Evolutionary conservation across 345 rosid genomes (phyloP).

Genomic region (Syzygium oleosum): DNA sequence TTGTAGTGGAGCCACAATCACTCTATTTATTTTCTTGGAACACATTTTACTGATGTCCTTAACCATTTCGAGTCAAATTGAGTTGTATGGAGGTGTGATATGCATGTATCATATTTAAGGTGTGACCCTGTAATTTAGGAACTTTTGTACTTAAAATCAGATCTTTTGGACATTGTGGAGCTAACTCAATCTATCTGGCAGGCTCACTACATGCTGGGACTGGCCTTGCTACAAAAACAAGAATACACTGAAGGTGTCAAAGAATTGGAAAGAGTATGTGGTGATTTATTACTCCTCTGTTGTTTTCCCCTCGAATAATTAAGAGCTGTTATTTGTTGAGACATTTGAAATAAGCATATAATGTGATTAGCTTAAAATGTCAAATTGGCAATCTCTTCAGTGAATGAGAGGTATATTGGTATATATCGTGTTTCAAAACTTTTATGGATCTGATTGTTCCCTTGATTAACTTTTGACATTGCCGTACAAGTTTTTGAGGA

Average conservation of each 20-base stretch:
- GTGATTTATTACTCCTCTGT: background rate
- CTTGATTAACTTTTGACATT: background rate
- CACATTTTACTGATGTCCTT: background rate
- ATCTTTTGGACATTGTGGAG: background rate
- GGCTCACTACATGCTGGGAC: slow-evolving; percentile 91
- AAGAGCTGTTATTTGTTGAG: background rate
- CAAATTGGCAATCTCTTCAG: background rate
- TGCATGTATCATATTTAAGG: background rate
- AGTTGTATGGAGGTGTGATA: background rate
- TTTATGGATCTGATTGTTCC: background rate
- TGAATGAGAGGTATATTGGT: background rate
- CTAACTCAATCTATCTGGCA: slow-evolving; percentile 16
- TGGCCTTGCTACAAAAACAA: slow-evolving; percentile 47
- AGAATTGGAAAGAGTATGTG: slow-evolving; percentile 60
- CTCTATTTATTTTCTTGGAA: background rate
- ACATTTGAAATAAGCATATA: background rate
- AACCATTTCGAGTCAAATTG: background rate
- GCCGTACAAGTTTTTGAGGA: background rate
- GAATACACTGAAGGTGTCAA: slow-evolving; percentile 52
- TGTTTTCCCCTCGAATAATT: background rate
- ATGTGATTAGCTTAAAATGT: background rate
- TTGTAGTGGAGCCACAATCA: background rate
- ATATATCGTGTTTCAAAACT: background rate
- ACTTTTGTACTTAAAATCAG: background rate
- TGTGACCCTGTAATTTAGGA: background rate